Evolutionary conservation across 208 protist genomes (phyloP).

Genomic region (Wallacemonas sp.): DNA sequence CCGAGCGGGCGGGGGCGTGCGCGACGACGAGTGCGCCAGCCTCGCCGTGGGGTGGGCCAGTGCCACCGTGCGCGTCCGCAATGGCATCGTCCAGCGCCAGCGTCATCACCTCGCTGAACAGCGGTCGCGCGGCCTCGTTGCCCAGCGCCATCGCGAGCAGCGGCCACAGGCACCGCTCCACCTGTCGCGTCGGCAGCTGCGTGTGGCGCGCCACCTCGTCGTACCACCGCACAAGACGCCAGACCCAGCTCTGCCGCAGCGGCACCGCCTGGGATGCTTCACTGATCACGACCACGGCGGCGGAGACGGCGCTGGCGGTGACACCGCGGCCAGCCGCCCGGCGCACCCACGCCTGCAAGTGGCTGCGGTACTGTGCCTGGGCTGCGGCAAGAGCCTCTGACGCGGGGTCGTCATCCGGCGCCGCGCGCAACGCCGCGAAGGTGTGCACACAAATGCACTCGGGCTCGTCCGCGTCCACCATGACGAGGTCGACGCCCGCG

Average conservation of each 20-base stretch:
- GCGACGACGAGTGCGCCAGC: not conserved
- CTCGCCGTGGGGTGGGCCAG: not conserved
- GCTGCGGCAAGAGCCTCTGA: not conserved
- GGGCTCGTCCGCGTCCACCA: not conserved
- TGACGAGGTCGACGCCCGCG: too few relatives aligned
- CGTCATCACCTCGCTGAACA: not conserved
- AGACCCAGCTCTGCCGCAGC: conserved; percentile 3
- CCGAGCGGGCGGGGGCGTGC: not conserved
- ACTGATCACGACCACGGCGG: too few relatives aligned
- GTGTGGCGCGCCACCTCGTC: not conserved
- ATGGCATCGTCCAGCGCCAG: not conserved
- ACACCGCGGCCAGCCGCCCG: not conserved
- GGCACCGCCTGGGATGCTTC: conserved; percentile 3
- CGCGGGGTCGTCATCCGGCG: not conserved
- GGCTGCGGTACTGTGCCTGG: not conserved
- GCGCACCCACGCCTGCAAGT: not conserved
- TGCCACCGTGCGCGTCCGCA: conserved; percentile 3
- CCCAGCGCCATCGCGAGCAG: conserved; percentile 11
- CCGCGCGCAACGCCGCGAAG: not conserved
- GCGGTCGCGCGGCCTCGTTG: not conserved
- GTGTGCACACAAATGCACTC: not conserved
- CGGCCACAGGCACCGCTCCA: not conserved
- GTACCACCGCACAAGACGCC: not conserved
- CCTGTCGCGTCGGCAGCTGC: not conserved
- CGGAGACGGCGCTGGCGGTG: too few relatives aligned